phyloP scores from a whole-genome alignment of 768 basidiomycete species.

The Candolleomyces eurysporus region DNA sequence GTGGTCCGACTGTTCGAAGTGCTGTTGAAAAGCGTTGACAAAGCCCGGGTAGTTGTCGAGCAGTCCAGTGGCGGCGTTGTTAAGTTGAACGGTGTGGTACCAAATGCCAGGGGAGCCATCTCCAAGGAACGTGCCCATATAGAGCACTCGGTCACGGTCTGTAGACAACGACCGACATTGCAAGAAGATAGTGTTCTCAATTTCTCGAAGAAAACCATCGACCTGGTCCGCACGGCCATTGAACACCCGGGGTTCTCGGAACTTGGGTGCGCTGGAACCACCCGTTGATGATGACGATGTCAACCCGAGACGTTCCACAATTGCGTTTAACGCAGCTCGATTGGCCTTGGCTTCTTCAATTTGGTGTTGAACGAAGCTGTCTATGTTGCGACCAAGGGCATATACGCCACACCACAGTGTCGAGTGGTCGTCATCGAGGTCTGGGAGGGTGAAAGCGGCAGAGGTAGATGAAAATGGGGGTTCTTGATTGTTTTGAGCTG shows the following conservation, averaged over 20 bases:
- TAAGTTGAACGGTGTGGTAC: constrained; percentile 24
- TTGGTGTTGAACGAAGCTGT: neutral
- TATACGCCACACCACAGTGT: neutral
- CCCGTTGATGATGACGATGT: no score
- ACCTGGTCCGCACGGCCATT: constrained; percentile 5
- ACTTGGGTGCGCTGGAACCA: constrained; percentile 1
- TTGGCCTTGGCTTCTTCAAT: neutral
- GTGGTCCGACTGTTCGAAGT: constrained; percentile 27
- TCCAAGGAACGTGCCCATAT: constrained; percentile 25
- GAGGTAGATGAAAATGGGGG: neutral
- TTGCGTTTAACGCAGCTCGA: neutral
- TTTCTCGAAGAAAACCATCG: constrained; percentile 14
- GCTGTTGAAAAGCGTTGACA: constrained; percentile 20
- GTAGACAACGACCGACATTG: constrained; percentile 16
- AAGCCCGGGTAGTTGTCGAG: constrained; percentile 25
- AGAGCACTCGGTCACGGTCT: constrained; percentile 23
- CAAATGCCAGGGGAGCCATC: constrained; percentile 31
- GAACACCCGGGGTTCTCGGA: constrained; percentile 4
- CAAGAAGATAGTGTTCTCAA: constrained; percentile 22
- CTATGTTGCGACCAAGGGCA: neutral
- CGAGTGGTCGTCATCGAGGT: neutral
- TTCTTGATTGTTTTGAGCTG: no score
- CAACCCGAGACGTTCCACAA: neutral
- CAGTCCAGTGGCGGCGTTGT: constrained; percentile 14
- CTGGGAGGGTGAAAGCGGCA: constrained; percentile 1